These are phyloP conservation scores for Yamadazyma atlantica DNA, from an alignment of 1,139 yeast species.

Conservation along the genomic window DNA sequence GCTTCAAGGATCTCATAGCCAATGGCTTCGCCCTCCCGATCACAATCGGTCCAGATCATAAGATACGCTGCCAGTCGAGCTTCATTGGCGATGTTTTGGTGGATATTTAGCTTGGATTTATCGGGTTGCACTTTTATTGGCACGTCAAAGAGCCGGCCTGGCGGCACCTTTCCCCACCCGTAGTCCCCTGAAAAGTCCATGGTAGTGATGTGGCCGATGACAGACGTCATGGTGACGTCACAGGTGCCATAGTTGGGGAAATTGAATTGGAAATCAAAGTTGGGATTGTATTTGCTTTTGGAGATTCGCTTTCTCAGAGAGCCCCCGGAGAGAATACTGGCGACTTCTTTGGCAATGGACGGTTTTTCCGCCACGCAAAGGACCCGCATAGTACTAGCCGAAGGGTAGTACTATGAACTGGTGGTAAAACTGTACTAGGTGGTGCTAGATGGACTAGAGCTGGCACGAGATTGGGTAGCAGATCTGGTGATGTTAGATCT, in stretches of 20 bases:
- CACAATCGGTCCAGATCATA: constrained; percentile 99
- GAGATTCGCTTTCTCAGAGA: constrained; percentile 48
- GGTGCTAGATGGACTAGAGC: too few relatives aligned
- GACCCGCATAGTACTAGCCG: constrained; percentile 70
- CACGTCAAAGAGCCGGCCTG: constrained; percentile 66
- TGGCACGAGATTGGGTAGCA: too few relatives aligned
- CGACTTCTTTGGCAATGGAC: constrained; percentile 86
- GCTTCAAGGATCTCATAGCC: constrained; percentile 81
- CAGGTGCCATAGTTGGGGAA: constrained; percentile 64
- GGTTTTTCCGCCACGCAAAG: constrained; percentile 98
- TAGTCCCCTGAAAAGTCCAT: constrained; percentile 65
- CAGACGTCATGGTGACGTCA: constrained; percentile 89
- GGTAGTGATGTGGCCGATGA: constrained; percentile 76
- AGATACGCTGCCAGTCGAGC: constrained; percentile 60
- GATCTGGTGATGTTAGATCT: too few relatives aligned
- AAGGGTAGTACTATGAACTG: too few relatives aligned
- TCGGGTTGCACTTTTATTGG: constrained; percentile 49
- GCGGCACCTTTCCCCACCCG: constrained; percentile 69
- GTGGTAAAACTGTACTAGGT: too few relatives aligned
- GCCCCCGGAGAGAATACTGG: constrained; percentile 77
- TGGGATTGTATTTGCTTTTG: constrained; percentile 64
- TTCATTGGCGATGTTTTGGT: constrained; percentile 61
- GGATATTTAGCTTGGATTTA: constrained; percentile 19
- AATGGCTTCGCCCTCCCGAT: constrained; percentile 95
- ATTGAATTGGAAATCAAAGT: constrained; percentile 72